Percentiles rank a stretch among this genome's conserved stretches.
Conservation (phyloP, 179 eudicot species). For the Sideroxylon spinosum region DNA sequence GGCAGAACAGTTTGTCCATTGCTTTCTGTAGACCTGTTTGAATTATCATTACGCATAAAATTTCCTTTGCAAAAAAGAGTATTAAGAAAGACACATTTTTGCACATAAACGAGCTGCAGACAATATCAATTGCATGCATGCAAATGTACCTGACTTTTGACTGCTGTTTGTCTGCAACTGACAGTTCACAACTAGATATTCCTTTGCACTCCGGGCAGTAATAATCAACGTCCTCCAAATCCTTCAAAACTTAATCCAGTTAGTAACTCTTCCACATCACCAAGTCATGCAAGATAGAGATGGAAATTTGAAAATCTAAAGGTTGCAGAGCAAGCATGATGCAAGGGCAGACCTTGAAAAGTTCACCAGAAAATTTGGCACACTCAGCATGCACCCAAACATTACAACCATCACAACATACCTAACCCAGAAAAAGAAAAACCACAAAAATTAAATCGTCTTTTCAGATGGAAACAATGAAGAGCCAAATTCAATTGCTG, state of each 20-base stretch:
- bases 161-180: conserved; percentile 26
- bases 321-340: conserved; percentile 5
- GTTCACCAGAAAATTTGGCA: conserved; percentile 55
- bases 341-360: conserved; percentile 58
- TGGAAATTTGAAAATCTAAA: neutral
- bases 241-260: conserved; percentile 39
- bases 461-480: neutral
- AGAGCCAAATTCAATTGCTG: conserved; percentile 1
- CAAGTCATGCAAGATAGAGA: conserved; percentile 1
- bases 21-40: conserved; percentile 26
- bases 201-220: conserved; percentile 83
- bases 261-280: conserved; percentile 4
- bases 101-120: neutral
- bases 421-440: conserved; percentile 51
- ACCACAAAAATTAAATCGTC: neutral
- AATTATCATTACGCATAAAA: conserved; percentile 15
- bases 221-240: conserved; percentile 57
- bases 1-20: conserved; percentile 40
- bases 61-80: neutral
- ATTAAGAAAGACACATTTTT: neutral
- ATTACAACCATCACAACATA: conserved; percentile 91
- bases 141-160: conserved; percentile 44
- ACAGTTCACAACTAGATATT: conserved; percentile 30
- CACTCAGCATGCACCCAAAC: conserved; percentile 89
- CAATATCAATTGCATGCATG: neutral